These are phyloP conservation scores for Mucor plumbeus DNA, from an alignment of 371 early-diverging fungal genomes.

Conservation along the genomic window DNA sequence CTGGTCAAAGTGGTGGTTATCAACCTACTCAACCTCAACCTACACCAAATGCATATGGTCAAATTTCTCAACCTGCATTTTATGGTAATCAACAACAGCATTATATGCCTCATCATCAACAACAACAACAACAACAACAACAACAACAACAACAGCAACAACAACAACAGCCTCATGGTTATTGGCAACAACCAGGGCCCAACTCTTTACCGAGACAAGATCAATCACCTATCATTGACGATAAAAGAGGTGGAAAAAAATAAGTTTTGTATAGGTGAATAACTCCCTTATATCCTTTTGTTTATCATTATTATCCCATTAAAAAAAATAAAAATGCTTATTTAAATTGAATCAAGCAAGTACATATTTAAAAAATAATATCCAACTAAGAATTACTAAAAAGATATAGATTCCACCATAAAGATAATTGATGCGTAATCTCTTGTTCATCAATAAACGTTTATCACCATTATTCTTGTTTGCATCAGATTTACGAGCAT, in stretches of 20 bases:
- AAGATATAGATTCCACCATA: constrained; percentile 49
- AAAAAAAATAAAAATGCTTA: constrained; percentile 7
- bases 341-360: constrained; percentile 3
- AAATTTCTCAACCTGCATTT: constrained; percentile 39
- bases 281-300: constrained; percentile 11
- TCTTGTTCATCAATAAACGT: constrained; percentile 18
- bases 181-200: constrained; percentile 32
- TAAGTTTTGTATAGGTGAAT: not conserved
- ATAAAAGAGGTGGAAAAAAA: constrained; percentile 29
- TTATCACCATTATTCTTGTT: constrained; percentile 13
- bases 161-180: constrained; percentile 29
- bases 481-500: constrained; percentile 19
- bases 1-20: constrained; percentile 23
- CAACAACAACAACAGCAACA: constrained; percentile 35
- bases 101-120: constrained; percentile 42
- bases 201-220: constrained; percentile 29
- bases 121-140: constrained; percentile 20
- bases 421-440: constrained; percentile 47
- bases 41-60: constrained; percentile 34
- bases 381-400: constrained; percentile 54
- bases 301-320: not conserved
- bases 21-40: constrained; percentile 37
- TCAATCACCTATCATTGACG: constrained; percentile 28
- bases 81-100: constrained; percentile 45
- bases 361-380: constrained; percentile 49